Percentiles rank a stretch among this genome's conserved stretches.
These are phyloP conservation scores for Nasturtium officinale DNA, from an alignment of 345 rosid species.

Conservation along the genomic window DNA sequence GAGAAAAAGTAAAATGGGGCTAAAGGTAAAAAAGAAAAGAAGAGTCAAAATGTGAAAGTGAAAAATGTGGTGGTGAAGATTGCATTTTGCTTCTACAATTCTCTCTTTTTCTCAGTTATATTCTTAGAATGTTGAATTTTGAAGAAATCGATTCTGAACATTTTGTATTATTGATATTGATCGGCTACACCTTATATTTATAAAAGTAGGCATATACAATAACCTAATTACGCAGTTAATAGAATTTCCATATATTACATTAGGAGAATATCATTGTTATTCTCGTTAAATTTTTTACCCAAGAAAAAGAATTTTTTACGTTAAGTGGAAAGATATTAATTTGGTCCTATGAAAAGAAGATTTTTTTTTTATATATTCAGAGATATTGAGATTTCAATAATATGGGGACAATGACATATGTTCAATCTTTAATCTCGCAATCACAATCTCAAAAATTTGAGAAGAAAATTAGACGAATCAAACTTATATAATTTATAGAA, in stretches of 20 bases:
- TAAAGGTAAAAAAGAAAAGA: constrained; percentile 8
- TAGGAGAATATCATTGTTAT: no score
- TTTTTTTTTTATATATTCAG: neutral
- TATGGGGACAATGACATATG: neutral
- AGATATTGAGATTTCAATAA: neutral
- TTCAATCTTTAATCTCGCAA: neutral
- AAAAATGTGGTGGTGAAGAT: neutral
- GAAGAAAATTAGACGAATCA: neutral
- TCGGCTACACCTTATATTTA: no score
- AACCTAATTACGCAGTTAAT: no score
- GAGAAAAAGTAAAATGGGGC: neutral
- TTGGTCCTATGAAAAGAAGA: neutral
- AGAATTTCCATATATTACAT: no score
- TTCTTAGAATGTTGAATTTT: no score
- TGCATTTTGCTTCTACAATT: no score
- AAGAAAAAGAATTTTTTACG: neutral
- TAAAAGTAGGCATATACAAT: no score
- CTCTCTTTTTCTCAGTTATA: no score
- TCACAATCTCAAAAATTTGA: neutral
- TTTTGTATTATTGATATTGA: no score
- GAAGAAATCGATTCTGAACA: no score
- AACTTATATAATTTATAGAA: neutral
- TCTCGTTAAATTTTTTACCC: neutral
- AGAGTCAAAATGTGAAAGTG: constrained; percentile 21
- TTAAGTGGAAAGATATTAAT: neutral